Conservation (phyloP, 257 asterid species). For the Petunia axillaris region DNA sequence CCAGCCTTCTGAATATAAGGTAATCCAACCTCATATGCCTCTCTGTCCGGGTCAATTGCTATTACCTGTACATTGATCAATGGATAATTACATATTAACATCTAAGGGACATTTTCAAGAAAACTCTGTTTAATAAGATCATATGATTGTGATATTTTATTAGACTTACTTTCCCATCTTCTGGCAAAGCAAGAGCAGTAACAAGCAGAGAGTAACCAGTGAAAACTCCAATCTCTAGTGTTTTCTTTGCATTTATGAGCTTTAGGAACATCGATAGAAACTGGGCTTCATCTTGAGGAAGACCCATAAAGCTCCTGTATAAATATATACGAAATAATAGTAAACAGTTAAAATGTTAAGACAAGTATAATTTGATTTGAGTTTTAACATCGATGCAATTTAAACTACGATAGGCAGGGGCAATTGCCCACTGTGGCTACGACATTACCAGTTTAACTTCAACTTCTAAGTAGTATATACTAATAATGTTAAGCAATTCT, state of each 20-base stretch:
- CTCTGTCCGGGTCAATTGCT: conserved; percentile 58
- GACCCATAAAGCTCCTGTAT: conserved; percentile 56
- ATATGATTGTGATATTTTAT: neutral
- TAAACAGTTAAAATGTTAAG: too few species aligned
- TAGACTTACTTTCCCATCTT: conserved; percentile 51
- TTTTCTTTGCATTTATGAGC: conserved; percentile 45
- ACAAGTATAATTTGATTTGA: too few species aligned
- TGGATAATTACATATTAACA: neutral
- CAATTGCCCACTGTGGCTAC: too few species aligned
- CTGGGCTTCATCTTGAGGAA: conserved; percentile 58
- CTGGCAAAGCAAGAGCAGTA: conserved; percentile 59
- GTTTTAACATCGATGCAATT: too few species aligned
- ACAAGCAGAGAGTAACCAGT: conserved; percentile 61
- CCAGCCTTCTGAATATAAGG: conserved; percentile 58
- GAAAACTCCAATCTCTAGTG: conserved; percentile 7
- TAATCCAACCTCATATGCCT: conserved; percentile 57
- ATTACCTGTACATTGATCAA: conserved; percentile 33
- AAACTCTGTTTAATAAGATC: too few species aligned
- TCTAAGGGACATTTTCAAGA: too few species aligned
- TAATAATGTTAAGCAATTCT: too few species aligned
- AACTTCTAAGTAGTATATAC: too few species aligned
- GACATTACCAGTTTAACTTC: too few species aligned
- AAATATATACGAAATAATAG: neutral
- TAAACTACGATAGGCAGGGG: too few species aligned
- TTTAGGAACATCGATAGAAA: conserved; percentile 53